Evolutionary conservation across 148 eudicot species (phyloP).

Genomic region (Vaccinium macrocarpon): DNA sequence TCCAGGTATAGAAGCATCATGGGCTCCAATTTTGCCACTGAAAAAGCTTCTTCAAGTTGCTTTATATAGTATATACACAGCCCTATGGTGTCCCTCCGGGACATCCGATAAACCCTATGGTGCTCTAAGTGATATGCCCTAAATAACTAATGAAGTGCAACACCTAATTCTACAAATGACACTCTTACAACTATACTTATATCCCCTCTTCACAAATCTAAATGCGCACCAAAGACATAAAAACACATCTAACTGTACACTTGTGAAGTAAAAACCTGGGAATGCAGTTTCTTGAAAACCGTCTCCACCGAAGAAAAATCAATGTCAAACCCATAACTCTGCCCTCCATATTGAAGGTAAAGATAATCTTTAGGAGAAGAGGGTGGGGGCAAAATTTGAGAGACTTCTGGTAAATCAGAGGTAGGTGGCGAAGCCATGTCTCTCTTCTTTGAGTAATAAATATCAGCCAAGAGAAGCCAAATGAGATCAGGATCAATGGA

Average conservation of each 20-base stretch:
- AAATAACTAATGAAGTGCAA: neutral
- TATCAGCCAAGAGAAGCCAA: slow-evolving; percentile 88
- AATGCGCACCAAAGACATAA: slow-evolving; percentile 5
- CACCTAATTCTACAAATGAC: neutral
- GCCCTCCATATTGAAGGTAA: slow-evolving; percentile 82
- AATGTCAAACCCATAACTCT: slow-evolving; percentile 79
- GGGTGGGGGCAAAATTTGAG: slow-evolving; percentile 56
- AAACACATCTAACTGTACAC: slow-evolving; percentile 21
- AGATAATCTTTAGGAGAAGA: slow-evolving; percentile 52
- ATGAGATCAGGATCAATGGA: slow-evolving; percentile 79
- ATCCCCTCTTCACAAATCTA: neutral
- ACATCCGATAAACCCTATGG: too few relatives aligned
- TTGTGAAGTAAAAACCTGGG: slow-evolving; percentile 35
- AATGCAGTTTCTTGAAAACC: slow-evolving; percentile 50
- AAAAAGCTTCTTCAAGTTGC: neutral
- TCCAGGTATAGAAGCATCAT: neutral
- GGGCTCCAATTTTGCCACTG: neutral
- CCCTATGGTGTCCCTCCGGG: neutral
- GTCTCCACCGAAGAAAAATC: slow-evolving; percentile 58
- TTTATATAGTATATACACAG: neutral
- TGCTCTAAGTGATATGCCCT: neutral
- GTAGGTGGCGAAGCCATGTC: slow-evolving; percentile 37
- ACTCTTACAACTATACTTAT: neutral
- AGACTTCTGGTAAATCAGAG: slow-evolving; percentile 46
- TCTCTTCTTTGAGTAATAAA: slow-evolving; percentile 62